Evolutionary conservation across 23 red algal species (phyloP), one percentile per base, ranked within the genome.

Genomic region (Gracilaria domingensis): DNA sequence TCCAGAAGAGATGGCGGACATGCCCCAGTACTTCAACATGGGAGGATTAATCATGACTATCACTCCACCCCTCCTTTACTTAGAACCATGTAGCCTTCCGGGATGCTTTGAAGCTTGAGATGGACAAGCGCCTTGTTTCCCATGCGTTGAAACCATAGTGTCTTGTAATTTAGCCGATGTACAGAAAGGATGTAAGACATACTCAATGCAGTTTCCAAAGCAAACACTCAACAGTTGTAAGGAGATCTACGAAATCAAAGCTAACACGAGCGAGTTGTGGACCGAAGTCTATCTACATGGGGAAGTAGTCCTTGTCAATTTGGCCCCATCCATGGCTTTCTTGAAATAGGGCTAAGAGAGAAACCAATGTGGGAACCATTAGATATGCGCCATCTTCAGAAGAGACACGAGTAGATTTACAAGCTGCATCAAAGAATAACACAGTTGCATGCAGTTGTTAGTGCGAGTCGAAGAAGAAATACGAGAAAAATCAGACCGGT

Each of bases 381-480:
- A 18, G 51, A 55, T 16, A 55, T 17, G 14, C 18, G 17, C 51
- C 18, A 7, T 1, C 18, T 55, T 55, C 9, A 55, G 6, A 55
- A 55, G 51, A 14, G 18, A 17, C 9, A 14, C 13, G 51, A 55
- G 51, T 55, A 24, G 69, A 49, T 77, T 45, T 77, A 77, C 28
- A 69, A 30, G 32, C 28, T 69, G 64, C 64, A 69, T 36, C 9
- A 69, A 17, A 36, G 29, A 37, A 69, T 69, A 37, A 69, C 11
- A 69, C 30, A 32, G 30, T 12, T 36, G 64, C 28, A 77, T 77
- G 36, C 72, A 77, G 39, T 49, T 77, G 34, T 77, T 77, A 49
- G 72, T 45, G 69, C 18, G 7, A 45, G 35, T 30, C 21, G 40
- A 77, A 29, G 42, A 24, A 26, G 72, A 20, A 44, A 74, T 64